A percentile compares a stretch with the other conserved stretches of the same genome.
phyloP scores from a whole-genome alignment of 2,329 filamentous ascomycete genomes.

The Penicillium glabrum region DNA sequence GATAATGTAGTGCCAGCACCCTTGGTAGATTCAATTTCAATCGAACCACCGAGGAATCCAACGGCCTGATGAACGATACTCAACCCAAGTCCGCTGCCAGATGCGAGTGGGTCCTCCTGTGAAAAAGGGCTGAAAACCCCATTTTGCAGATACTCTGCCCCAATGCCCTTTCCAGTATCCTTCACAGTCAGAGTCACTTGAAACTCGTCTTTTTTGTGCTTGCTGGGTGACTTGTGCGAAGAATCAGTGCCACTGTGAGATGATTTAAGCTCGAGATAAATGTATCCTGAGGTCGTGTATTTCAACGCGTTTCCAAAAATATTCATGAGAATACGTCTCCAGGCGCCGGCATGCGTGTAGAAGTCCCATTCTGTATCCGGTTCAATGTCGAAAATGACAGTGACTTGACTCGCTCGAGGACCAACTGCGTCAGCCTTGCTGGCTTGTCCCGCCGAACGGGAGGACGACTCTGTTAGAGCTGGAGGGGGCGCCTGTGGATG shows the following conservation, averaged over 20 bases:
- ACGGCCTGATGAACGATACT: slow-evolving; percentile 14
- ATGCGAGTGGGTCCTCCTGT: slow-evolving; percentile 19
- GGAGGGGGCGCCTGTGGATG: slow-evolving; percentile 12
- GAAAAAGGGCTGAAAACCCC: slow-evolving; percentile 19
- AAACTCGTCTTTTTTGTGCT: slow-evolving; percentile 1
- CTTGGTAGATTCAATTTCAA: slow-evolving; percentile 9
- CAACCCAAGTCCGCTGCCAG: slow-evolving; percentile 21
- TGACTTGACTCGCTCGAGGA: slow-evolving; percentile 9
- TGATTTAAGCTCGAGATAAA: slow-evolving; percentile 37
- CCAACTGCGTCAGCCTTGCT: slow-evolving; percentile 2
- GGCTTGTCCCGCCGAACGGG: slow-evolving; percentile 9
- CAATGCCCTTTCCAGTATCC: slow-evolving; percentile 34
- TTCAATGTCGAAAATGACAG: slow-evolving; percentile 43
- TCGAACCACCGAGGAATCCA: slow-evolving; percentile 5
- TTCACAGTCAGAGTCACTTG: slow-evolving; percentile 23
- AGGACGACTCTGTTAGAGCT: slow-evolving; percentile 9
- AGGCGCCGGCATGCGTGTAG: slow-evolving; percentile 46
- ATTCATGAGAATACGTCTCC: slow-evolving; percentile 50
- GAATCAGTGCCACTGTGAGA: slow-evolving; percentile 15
- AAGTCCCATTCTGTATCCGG: slow-evolving; percentile 43
- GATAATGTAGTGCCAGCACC: slow-evolving; percentile 7
- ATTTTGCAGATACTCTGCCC: slow-evolving; percentile 18
- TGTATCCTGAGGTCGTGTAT: slow-evolving; percentile 44
- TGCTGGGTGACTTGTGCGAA: slow-evolving; percentile 19
- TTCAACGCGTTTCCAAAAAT: slow-evolving; percentile 51